Evolutionary conservation across 108 stramenopile species (phyloP).

Genomic region (Conticribra guillardii): DNA sequence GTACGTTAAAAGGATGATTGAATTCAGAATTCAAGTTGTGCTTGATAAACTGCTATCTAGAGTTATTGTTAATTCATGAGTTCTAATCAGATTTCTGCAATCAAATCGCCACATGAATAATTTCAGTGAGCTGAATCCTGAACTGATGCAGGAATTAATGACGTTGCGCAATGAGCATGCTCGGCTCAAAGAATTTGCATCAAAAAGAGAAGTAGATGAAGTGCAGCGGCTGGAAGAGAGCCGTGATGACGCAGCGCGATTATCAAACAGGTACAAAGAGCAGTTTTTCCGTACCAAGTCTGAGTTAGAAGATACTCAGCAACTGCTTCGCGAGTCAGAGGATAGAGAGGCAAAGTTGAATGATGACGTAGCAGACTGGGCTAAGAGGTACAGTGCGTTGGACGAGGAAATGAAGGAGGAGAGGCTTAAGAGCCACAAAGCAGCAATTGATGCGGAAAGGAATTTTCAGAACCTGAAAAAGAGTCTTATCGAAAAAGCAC

Average conservation of each 20-base stretch:
- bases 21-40: too few species aligned
- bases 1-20: too few species aligned
- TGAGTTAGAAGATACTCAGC: conserved; percentile 61
- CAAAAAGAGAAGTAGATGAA: conserved; percentile 71
- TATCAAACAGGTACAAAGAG: conserved; percentile 70
- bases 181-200: conserved; percentile 76
- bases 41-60: too few species aligned
- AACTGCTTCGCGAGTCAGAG: conserved; percentile 29
- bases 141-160: conserved; percentile 70
- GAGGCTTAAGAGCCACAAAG: conserved; percentile 35
- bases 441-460: conserved; percentile 42
- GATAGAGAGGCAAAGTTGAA: conserved; percentile 34
- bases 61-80: too few species aligned
- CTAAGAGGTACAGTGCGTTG: conserved; percentile 17
- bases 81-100: too few species aligned
- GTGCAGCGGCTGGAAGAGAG: conserved; percentile 74
- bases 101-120: too few species aligned
- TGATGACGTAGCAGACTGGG: conserved; percentile 24
- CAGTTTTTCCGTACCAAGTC: conserved; percentile 69
- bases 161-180: conserved; percentile 78
- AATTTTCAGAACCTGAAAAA: conserved; percentile 42
- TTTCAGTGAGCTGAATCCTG: conserved; percentile 80
- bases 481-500: conserved; percentile 37
- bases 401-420: conserved; percentile 51
- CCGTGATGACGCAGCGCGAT: conserved; percentile 64